Evolutionary conservation across 352 stramenopile species (phyloP).

Genomic region (Globisporangium cylindrosporum): DNA sequence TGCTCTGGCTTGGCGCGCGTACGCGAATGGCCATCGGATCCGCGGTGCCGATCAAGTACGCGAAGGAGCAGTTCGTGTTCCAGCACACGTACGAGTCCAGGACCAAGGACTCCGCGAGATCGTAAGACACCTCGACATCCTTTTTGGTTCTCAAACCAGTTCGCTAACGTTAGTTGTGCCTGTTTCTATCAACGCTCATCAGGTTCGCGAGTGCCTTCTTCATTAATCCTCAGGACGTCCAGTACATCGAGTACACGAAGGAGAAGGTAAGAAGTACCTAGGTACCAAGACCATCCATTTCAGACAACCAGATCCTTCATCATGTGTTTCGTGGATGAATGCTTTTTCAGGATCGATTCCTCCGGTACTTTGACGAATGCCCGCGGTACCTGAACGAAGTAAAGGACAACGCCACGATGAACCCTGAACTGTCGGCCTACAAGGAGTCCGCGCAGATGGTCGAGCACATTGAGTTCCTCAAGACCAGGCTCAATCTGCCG

Average conservation of each 20-base stretch:
- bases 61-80: conserved; percentile 35
- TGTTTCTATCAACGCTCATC: not conserved
- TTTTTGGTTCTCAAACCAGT: not conserved
- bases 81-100: conserved; percentile 60
- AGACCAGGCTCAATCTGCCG: conserved; percentile 15
- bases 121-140: conserved; percentile 26
- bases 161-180: not conserved
- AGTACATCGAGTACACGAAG: conserved; percentile 40
- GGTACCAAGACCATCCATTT: not conserved
- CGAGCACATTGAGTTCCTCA: conserved; percentile 21
- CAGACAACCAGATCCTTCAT: not conserved
- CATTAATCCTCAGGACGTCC: conserved; percentile 35
- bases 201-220: conserved; percentile 62
- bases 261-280: conserved; percentile 25
- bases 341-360: conserved; percentile 32
- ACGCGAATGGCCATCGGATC: conserved; percentile 21
- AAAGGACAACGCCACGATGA: conserved; percentile 34
- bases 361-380: conserved; percentile 66
- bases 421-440: conserved; percentile 29
- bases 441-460: conserved; percentile 26
- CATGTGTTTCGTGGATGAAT: not conserved
- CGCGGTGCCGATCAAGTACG: conserved; percentile 22
- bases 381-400: conserved; percentile 47
- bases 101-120: conserved; percentile 53
- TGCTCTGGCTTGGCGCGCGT: conserved; percentile 37